Evolutionary conservation across 768 basidiomycete genomes (phyloP).

Genomic region (Lactifluus volemus): DNA sequence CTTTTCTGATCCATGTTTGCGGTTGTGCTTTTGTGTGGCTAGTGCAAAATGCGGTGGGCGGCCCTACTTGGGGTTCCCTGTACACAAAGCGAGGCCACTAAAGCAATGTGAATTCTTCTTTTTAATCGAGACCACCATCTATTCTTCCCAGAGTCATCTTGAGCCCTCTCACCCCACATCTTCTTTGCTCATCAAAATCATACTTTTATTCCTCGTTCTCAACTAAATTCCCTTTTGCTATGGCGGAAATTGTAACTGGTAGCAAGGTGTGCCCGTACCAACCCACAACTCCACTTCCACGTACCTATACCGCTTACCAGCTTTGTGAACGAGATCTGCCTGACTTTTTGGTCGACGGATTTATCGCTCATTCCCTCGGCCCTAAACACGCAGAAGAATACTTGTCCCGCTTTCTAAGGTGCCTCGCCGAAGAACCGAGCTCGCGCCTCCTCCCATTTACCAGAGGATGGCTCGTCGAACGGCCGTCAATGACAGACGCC

Average conservation of each 20-base stretch:
- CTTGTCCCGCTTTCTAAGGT: not conserved
- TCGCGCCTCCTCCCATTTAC: not conserved
- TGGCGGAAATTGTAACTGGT: not conserved
- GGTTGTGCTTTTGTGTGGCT: not conserved
- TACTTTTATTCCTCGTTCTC: not conserved
- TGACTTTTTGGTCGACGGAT: conserved; percentile 4
- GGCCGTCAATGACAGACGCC: not conserved
- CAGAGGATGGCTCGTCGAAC: not conserved
- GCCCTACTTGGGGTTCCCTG: not conserved
- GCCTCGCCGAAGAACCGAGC: not conserved
- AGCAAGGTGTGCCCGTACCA: not conserved
- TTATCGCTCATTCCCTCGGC: not conserved
- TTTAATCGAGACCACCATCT: not conserved
- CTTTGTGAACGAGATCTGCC: not conserved
- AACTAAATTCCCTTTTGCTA: not conserved
- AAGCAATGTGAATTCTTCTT: not conserved
- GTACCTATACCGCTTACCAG: not conserved
- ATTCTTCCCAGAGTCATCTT: not conserved
- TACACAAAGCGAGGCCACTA: not conserved
- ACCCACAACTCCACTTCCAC: not conserved
- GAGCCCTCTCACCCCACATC: not conserved
- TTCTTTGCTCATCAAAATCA: not conserved
- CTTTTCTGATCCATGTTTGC: not conserved
- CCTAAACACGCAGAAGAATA: not conserved
- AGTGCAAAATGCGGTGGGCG: not conserved